Base-by-base conservation (phyloP, 306 rosid species). In the Sophora flavescens region DNA sequence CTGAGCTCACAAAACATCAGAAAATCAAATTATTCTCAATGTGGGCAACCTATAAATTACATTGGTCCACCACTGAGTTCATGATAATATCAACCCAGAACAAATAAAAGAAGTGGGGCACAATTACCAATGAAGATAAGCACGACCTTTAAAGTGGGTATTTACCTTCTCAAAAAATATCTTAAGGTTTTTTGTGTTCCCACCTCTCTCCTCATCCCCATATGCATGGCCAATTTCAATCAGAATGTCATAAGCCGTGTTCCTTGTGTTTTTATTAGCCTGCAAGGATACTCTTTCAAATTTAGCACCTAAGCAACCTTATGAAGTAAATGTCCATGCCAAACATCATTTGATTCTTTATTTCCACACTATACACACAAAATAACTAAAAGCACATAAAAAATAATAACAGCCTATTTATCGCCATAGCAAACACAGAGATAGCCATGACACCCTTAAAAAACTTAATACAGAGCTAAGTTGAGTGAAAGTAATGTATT, bases 251-350 rank as follows among this genome's bases (percentile, higher is more conserved):
- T 86, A 95, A 80, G 98, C 97, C 83, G 89, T 84, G 80, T 88
- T 95, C 87, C 98, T 90, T 54, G 98, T 95, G 81, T 90, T 95
- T 75, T 87, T 92, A 74, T 92, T 95, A 52, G 84, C 86, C 98
- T 95, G 94, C 82, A 84, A 78, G 62, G 54, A 35, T 52, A 54
- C 65, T 6, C 48, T 56, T 78, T 44, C 32, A 69, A 22, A 63
- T 48, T 83, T 51, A 83, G 70, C 48, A 41, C 56, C 82, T 44
- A 44, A 22, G 50, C 74, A 82, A 56, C 45, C 63, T 76, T 63
- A 16, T 59, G 52, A 48, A 68, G 54, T 39, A 15, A n/a, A 39
- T 39, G 35, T 2, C 30, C 30, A 35, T 12, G 67, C 15, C 10
- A 57, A 62, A 32, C 38, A 45, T 52, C 30, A 22, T n/a, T 22